phyloP scores from a whole-genome alignment of 2,329 filamentous ascomycete genomes.

The Cladosporium sp. region DNA sequence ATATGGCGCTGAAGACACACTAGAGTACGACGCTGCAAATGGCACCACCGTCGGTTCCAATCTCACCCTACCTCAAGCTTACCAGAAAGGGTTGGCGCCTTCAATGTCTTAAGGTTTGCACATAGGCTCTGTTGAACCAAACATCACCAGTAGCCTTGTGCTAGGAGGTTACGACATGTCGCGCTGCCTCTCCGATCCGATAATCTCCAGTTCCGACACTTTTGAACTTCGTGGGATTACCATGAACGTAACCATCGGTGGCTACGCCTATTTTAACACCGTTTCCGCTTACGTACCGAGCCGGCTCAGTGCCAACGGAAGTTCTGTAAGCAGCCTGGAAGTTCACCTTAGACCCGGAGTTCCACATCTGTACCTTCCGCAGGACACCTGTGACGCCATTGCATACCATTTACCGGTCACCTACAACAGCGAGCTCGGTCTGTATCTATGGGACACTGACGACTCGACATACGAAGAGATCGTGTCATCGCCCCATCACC shows the following conservation, averaged over 20 bases:
- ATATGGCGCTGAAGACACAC: slow-evolving; percentile 1
- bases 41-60: neutral
- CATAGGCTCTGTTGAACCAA: slow-evolving; percentile 13
- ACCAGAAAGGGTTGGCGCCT: slow-evolving; percentile 13
- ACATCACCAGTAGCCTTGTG: slow-evolving; percentile 13
- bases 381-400: slow-evolving; percentile 24
- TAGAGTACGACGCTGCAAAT: slow-evolving; percentile 1
- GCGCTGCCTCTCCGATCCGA: slow-evolving; percentile 10
- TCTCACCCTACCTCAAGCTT: slow-evolving; percentile 12
- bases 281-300: slow-evolving; percentile 16
- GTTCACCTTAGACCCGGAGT: slow-evolving; percentile 19
- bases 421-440: slow-evolving; percentile 17
- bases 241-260: slow-evolving; percentile 37
- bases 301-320: slow-evolving; percentile 3
- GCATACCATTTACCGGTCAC: slow-evolving; percentile 25
- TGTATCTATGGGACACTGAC: slow-evolving; percentile 27
- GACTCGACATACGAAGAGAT: slow-evolving; percentile 32
- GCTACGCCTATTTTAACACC: slow-evolving; percentile 31
- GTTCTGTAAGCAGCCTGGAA: neutral
- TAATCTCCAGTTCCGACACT: slow-evolving; percentile 12
- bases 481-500: slow-evolving; percentile 36
- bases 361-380: slow-evolving; percentile 26
- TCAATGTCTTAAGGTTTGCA: slow-evolving; percentile 16
- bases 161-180: slow-evolving; percentile 19
- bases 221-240: slow-evolving; percentile 35